These are phyloP conservation scores for Rugonectria rugulosa DNA, from an alignment of 2,329 filamentous ascomycete species.

Conservation along the genomic window DNA sequence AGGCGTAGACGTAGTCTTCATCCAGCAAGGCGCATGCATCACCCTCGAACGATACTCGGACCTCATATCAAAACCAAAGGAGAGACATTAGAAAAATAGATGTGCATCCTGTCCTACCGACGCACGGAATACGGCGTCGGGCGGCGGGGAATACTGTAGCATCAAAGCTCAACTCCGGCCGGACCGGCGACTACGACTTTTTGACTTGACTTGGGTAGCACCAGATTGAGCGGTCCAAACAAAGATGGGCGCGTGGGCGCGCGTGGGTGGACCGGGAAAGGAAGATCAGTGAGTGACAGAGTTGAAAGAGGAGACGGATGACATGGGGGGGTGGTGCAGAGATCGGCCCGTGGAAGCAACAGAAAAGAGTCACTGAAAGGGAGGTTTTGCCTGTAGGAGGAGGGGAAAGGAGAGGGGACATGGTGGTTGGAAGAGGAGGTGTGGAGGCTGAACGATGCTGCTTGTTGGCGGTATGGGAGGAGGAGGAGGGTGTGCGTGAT, in stretches of 20 bases:
- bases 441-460: constrained; percentile 5
- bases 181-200: constrained; percentile 18
- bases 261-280: neutral
- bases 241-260: neutral
- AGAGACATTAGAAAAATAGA: neutral
- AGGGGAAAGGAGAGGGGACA: neutral
- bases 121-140: neutral
- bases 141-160: neutral
- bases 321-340: constrained; percentile 20
- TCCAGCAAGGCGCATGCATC: no score
- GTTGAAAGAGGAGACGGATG: constrained; percentile 3
- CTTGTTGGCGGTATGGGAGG: neutral
- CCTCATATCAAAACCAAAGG: no score
- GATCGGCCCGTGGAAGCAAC: constrained; percentile 37
- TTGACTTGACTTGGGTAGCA: no score
- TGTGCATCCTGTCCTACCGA: neutral
- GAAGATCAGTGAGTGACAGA: neutral
- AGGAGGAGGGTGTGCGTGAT: neutral
- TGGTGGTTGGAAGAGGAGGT: constrained; percentile 10
- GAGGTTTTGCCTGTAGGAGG: neutral
- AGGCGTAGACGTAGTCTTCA: no score
- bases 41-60: no score
- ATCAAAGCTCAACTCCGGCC: constrained; percentile 2
- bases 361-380: neutral
- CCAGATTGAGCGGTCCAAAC: neutral